phyloP scores from a whole-genome alignment of 2,329 filamentous ascomycete genomes.

The Colletotrichum chlorophyti region DNA sequence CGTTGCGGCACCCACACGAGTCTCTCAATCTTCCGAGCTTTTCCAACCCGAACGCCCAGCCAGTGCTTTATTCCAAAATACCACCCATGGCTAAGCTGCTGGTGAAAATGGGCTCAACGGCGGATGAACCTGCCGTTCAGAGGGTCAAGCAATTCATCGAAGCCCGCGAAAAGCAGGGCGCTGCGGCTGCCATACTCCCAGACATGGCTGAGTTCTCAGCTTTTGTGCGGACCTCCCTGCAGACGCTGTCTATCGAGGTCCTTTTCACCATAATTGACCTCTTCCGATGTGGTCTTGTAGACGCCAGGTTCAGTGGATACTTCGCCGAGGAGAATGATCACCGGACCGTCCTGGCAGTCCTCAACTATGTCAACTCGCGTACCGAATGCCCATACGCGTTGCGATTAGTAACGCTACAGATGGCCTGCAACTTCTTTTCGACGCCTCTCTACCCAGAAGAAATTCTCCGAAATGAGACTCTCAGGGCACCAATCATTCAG shows the following conservation, averaged over 20 bases:
- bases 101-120: conserved; percentile 73
- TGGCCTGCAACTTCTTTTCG: conserved; percentile 85
- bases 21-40: conserved; percentile 75
- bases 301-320: conserved; percentile 80
- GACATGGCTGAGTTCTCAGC: conserved; percentile 69
- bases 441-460: conserved; percentile 73
- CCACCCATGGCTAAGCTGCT: conserved; percentile 85
- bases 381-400: conserved; percentile 77
- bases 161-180: conserved; percentile 60
- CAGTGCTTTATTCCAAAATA: conserved; percentile 77
- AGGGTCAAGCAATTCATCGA: conserved; percentile 76
- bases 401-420: conserved; percentile 82
- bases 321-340: conserved; percentile 79
- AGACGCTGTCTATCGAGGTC: conserved; percentile 64
- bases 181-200: conserved; percentile 73
- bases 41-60: conserved; percentile 65
- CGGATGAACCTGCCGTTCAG: conserved; percentile 65
- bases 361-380: conserved; percentile 64
- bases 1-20: conserved; percentile 78
- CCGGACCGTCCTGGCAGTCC: conserved; percentile 66
- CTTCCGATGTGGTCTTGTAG: conserved; percentile 77
- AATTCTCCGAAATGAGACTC: conserved; percentile 57
- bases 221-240: conserved; percentile 64
- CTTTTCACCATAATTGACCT: conserved; percentile 89
- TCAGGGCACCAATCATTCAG: conserved; percentile 67